Base-by-base conservation (phyloP, 345 rosid genomes). In the Gossypium thurberi region DNA sequence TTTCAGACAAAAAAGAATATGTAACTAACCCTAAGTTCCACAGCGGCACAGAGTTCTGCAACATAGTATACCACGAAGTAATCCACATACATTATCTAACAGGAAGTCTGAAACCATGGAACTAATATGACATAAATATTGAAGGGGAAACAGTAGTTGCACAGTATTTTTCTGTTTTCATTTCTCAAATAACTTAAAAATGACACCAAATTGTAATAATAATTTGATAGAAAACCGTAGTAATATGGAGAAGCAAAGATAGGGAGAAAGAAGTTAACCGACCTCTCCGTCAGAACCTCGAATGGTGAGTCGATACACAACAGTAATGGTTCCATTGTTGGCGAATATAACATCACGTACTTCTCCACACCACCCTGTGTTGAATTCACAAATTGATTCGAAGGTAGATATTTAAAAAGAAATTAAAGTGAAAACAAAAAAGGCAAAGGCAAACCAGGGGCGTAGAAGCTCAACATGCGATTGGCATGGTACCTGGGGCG, bases 251-350 rank as follows among this genome's bases (percentile, higher is more conserved):
- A 18, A 2, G 65, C 13, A 50, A 25, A 9, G n/a, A 59, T 13
- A 28, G 11, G 48, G 26, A 56, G 73, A 76, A 73, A 60, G 77
- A 71, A 76, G 62, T 79, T 53, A 15, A 17, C 56, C 8, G 55
- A 92, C 97, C 95, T 94, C 98, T 78, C 97, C 95, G 76, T 94
- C 98, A 11, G 97, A 92, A 79, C 95, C 98, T 75, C 97, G 87
- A 62, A 94, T 82, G 46, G 98, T 92, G 79, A 94, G 90, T 65
- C 97, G 97, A 80, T 92, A 94, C 2, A 92, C 97, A 69, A 94
- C 97, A 0, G 97, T 90, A 53, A 94, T 95, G 60, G 85, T 87
- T 72, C 97, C 97, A 74, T 87, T 87, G 62, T 94, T 97, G 0
- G 97, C 84, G 79, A 90, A 94, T 53, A 92, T 92, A 60, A 92